Evolutionary conservation across 2,329 filamentous ascomycete genomes (phyloP), one percentile per base, ranked within the genome.

Genomic region (Hypocrella siamensis): DNA sequence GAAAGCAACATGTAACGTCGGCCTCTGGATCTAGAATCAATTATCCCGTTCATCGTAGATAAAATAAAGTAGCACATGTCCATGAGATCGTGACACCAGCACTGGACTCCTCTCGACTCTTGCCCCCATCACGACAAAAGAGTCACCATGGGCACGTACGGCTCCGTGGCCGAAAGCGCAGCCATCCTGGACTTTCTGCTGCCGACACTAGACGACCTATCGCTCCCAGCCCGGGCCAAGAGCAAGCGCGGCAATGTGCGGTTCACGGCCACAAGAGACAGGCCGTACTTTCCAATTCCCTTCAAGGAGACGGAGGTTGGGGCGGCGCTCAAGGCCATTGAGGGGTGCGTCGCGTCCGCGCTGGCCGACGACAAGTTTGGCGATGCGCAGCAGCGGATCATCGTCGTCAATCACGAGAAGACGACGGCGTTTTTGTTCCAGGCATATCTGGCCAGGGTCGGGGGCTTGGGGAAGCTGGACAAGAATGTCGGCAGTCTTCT

Each of bases 271-370:
- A 37, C 42, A 4, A 48, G 46, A 12, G 52, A 60, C 38, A 40
- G 39, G 31, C 53, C 56, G 1, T 63, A 61, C 38, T 64, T 63
- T 19, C 60, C 60, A 0, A 61, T 60, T 10, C 60, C 60, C 0
- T 60, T 63, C 42, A 62, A 63, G 29, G 60, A 64, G 39, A 61
- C 58, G 0, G 60, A 64, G 36, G 48, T 56, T 4, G 46, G 48
- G 2, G 57, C 57, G 6, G 60, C 60, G 1, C 39, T 63, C 14
- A 64, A 63, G 35, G 58, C 57, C 0, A 41, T 64, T 4, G 61
- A 65, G 19, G 55, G 44, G 5, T 45, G 40, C 2, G 32, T 57
- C 2, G 56, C 53, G 0, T 42, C 45, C 3, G 38, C 52, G 0
- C 39, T 58, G 5, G 53, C 51, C 1, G 46, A 49, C 26, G 38